Evolutionary conservation across 345 rosid species (phyloP).

Genomic region (Erucastrum elatum): DNA sequence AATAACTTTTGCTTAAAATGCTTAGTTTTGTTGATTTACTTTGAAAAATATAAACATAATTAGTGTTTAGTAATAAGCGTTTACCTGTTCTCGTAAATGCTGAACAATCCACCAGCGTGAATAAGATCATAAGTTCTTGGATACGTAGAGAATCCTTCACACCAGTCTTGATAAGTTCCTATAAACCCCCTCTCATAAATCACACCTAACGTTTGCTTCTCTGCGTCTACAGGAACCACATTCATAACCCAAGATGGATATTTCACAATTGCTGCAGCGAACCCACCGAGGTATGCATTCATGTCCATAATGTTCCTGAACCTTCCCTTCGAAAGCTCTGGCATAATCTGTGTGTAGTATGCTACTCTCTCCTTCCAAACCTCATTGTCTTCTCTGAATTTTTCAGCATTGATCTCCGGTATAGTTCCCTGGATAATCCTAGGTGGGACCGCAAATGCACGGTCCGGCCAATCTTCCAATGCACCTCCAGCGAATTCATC

Average conservation of each 20-base stretch:
- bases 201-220: constrained; percentile 74
- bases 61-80: background rate
- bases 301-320: constrained; percentile 93
- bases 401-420: constrained; percentile 61
- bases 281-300: constrained; percentile 92
- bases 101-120: constrained; percentile 78
- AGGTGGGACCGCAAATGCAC: constrained; percentile 79
- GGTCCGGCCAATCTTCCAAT: constrained; percentile 79
- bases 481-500: constrained; percentile 87
- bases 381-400: constrained; percentile 65
- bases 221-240: constrained; percentile 69
- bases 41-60: background rate
- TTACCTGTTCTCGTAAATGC: constrained; percentile 84
- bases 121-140: constrained; percentile 97
- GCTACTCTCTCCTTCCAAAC: constrained; percentile 69
- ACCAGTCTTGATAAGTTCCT: constrained; percentile 94
- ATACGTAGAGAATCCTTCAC: constrained; percentile 95
- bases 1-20: background rate
- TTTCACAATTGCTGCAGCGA: constrained; percentile 68
- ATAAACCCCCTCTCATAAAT: constrained; percentile 81
- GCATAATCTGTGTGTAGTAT: constrained; percentile 60
- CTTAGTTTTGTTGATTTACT: background rate
- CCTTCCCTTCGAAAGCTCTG: constrained; percentile 58
- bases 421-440: constrained; percentile 69
- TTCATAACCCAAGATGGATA: constrained; percentile 97